Evolutionary conservation across 257 asterid species (phyloP), one percentile per base, ranked within the genome.

Genomic region (Rhazya stricta): DNA sequence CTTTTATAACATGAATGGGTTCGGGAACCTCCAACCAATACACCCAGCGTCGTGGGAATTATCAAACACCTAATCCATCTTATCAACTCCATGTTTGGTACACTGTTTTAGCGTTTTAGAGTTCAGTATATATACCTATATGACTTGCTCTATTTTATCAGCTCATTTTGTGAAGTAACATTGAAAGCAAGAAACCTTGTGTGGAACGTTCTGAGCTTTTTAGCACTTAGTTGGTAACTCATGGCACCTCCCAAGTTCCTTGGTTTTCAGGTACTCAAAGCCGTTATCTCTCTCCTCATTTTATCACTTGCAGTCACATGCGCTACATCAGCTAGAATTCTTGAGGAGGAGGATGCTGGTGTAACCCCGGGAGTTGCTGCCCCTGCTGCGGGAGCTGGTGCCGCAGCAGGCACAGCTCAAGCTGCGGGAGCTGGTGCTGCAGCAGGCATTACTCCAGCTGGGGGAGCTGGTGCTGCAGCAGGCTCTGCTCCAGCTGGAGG

Each of bases 11-110:
- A 1, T 23, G 62, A 54, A 19, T 65, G 70, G 46, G 7, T 36
- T 65, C 37, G 48, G 70, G 37, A 37, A 23, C 30, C 70, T 56
- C 67, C 82, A 79, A 78, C 82, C 23, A 79, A 61, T 79, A 76
- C 79, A 85, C 84, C 78, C 75, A 79, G 73, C 76, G 65, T 79
- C 56, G 77, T 78, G 71, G 72, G 54, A 73, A 73, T 29, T n/a
- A 25, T 30, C 71, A 50, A 79, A 70, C 79, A 90, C 91, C 96
- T 88, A 85, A 82, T 88, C 88, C 93, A 85, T 84, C 71, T 80
- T 83, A 85, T 88, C 93, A 85, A 85, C 93, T 90, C 90, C 87
- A 81, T 76, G 63, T 45, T 16, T 48, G n/a, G 5, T 42, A 9
- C 61, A 53, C 48, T 79, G 27, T 36, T 45, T 30, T 57, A 37